Conservation (phyloP, 495 filamentous ascomycete genomes). For the Aspergillus nanangensis region DNA sequence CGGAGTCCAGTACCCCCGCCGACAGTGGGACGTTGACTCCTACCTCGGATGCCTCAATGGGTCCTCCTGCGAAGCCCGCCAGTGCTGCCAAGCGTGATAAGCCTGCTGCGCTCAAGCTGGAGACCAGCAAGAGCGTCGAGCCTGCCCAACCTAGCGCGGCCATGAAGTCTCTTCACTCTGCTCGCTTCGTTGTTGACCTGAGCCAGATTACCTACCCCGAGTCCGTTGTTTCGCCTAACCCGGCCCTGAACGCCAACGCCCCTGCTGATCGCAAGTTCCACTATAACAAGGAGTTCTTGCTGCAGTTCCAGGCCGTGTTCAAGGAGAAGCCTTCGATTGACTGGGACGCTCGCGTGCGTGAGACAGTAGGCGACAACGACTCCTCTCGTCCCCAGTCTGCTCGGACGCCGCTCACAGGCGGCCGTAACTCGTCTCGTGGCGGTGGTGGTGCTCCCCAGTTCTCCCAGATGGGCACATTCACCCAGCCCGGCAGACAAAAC, state of each 20-base stretch:
- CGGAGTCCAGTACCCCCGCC: constrained; percentile 46
- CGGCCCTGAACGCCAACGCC: constrained; percentile 74
- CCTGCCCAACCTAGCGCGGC: constrained; percentile 86
- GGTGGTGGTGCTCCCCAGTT: constrained; percentile 31
- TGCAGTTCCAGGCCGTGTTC: constrained; percentile 95
- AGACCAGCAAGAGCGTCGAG: constrained; percentile 77
- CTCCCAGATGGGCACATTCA: constrained; percentile 72
- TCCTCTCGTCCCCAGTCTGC: constrained; percentile 66
- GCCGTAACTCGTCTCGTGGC: constrained; percentile 44
- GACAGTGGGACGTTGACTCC: constrained; percentile 55
- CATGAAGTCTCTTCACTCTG: constrained; percentile 83
- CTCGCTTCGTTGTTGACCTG: constrained; percentile 74
- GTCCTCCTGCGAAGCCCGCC: constrained; percentile 49
- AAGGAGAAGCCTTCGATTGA: constrained; percentile 91
- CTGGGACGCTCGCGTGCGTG: constrained; percentile 78
- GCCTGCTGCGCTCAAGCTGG: constrained; percentile 77
- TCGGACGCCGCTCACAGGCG: constrained; percentile 56
- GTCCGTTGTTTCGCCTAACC: constrained; percentile 80
- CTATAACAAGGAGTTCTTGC: constrained; percentile 90
- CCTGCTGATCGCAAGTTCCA: constrained; percentile 79
- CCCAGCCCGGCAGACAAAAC: constrained; percentile 37
- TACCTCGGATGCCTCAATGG: constrained; percentile 51
- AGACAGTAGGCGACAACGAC: constrained; percentile 78
- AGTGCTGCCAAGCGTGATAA: constrained; percentile 56
- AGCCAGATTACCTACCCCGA: constrained; percentile 68